These are phyloP conservation scores for Aspergillus steynii DNA, from an alignment of 495 filamentous ascomycete genomes.

Conservation along the genomic window DNA sequence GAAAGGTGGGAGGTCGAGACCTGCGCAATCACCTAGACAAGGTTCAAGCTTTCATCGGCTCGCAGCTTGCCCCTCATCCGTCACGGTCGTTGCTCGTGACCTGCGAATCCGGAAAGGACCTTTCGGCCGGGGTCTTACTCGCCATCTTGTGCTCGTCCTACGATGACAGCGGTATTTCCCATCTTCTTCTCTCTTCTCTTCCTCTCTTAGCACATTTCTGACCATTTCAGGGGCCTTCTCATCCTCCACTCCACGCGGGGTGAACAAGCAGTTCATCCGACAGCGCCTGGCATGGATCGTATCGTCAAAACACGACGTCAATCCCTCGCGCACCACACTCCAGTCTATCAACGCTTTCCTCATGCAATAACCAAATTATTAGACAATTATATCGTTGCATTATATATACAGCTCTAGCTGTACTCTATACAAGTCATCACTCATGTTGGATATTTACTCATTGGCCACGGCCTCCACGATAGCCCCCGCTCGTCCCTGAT, in stretches of 20 bases:
- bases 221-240: slow-evolving; percentile 29
- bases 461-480: slow-evolving; percentile 55
- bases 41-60: slow-evolving; percentile 48
- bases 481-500: slow-evolving; percentile 58
- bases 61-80: slow-evolving; percentile 30
- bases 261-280: slow-evolving; percentile 76
- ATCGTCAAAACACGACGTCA: slow-evolving; percentile 68
- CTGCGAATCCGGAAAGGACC: slow-evolving; percentile 64
- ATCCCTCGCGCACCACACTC: slow-evolving; percentile 77
- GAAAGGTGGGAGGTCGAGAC: slow-evolving; percentile 74
- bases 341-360: slow-evolving; percentile 87
- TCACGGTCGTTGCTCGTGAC: slow-evolving; percentile 51
- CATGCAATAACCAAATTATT: slow-evolving; percentile 56
- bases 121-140: slow-evolving; percentile 63
- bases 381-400: slow-evolving; percentile 8
- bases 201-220: slow-evolving; percentile 27
- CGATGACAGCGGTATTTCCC: slow-evolving; percentile 52
- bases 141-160: slow-evolving; percentile 64
- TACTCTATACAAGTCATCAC: slow-evolving; percentile 8
- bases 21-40: slow-evolving; percentile 63
- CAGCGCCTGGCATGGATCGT: slow-evolving; percentile 77
- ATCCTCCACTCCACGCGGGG: slow-evolving; percentile 26
- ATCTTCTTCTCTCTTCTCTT: background rate
- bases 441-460: slow-evolving; percentile 28
- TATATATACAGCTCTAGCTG: background rate